Evolutionary conservation across 495 filamentous ascomycete genomes (phyloP), one percentile per base, ranked within the genome.

Genomic region (Glonium stellatum): DNA sequence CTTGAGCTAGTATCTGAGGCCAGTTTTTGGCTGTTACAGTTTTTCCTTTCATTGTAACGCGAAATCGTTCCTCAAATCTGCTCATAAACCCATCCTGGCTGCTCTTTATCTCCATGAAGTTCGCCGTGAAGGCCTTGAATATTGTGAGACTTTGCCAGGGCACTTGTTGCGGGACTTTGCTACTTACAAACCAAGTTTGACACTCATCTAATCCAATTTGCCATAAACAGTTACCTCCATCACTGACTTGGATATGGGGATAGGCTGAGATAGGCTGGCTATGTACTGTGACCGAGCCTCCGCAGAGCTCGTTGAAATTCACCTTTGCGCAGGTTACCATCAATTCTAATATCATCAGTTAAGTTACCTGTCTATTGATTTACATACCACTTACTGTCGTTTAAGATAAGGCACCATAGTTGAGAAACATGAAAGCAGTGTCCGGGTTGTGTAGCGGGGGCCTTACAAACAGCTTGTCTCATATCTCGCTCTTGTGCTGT

Each of bases 401-500:
- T 39, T 5, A 60, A n/a, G 19, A 60, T 18, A 8, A 60, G 36
- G 57, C 51, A 55, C 58, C 58, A 60, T 27, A 60, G 6, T 36
- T 60, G 58, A 35, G 22, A 18, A 10, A 60, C 51, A 46, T 60
- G 48, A 44, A 57, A 60, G 27, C 58, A 60, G 27, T 54, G 5
- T 15, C 42, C 31, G 34, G 34, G 23, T 21, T 15, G 58, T 11
- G 4, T 31, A 5, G 25, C 22, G 15, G 11, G 5, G 12, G 22
- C 5, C 23, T 44, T 60, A 51, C 58, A 55, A 42, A 60, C 58
- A 4, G 48, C 58, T 56, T 60, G 58, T 15, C 27, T 13, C 58
- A 60, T 57, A 44, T 60, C 58, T 21, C 58, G 27, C 31, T 60
- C 50, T 13, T 21, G 37, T 21, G 22, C 35, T 11, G 58, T 35